These are phyloP conservation scores for Spiromastix sp. DNA, from an alignment of 2,329 filamentous ascomycete species.

Conservation along the genomic window DNA sequence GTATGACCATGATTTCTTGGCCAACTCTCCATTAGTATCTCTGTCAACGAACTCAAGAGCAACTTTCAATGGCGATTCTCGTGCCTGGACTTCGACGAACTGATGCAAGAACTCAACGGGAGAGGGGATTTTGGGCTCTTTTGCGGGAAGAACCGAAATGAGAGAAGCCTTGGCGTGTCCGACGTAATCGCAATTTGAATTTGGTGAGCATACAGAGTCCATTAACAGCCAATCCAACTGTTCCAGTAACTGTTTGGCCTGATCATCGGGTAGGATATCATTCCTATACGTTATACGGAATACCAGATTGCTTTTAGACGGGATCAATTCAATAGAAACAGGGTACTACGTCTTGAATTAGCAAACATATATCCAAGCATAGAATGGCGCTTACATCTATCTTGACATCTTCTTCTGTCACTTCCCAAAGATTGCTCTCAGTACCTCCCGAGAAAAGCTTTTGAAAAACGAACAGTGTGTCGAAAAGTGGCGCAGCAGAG, in stretches of 20 bases:
- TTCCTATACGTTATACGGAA: slow-evolving; percentile 58
- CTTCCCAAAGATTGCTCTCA: slow-evolving; percentile 42
- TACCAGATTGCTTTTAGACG: slow-evolving; percentile 39
- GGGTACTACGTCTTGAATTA: slow-evolving; percentile 43
- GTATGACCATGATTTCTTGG: slow-evolving; percentile 60
- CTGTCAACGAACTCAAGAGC: slow-evolving; percentile 67
- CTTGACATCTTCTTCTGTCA: slow-evolving; percentile 55
- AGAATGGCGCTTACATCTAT: slow-evolving; percentile 48
- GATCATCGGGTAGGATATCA: slow-evolving; percentile 55
- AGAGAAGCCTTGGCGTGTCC: slow-evolving; percentile 16
- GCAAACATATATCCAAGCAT: neutral
- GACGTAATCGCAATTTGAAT: slow-evolving; percentile 31
- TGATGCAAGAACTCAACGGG: slow-evolving; percentile 58
- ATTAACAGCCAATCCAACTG: slow-evolving; percentile 63
- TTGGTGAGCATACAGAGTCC: slow-evolving; percentile 44
- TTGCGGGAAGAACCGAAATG: slow-evolving; percentile 57
- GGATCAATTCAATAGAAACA: slow-evolving; percentile 70
- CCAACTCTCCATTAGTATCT: slow-evolving; percentile 38
- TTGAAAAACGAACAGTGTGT: slow-evolving; percentile 79
- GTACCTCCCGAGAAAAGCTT: slow-evolving; percentile 34
- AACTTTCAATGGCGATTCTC: slow-evolving; percentile 43
- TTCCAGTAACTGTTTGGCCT: slow-evolving; percentile 54
- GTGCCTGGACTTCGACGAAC: slow-evolving; percentile 60
- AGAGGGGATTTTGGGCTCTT: slow-evolving; percentile 46
- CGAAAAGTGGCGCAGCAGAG: slow-evolving; percentile 59